These are phyloP conservation scores for Phaffia rhodozyma DNA, from an alignment of 1,284 basidiomycete species.

Conservation along the genomic window DNA sequence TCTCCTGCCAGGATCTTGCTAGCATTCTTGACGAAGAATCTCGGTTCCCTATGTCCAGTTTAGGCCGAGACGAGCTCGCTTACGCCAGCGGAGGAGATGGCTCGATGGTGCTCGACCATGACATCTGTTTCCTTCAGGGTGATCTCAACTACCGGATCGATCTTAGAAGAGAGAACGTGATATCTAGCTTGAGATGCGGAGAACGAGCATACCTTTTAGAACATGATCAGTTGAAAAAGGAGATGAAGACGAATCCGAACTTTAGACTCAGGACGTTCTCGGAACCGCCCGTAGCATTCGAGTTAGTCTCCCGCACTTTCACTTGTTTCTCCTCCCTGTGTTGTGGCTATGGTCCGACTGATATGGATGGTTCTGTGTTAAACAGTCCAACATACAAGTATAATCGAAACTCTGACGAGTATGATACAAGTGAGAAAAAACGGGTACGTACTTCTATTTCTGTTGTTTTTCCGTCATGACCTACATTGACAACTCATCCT, in stretches of 20 bases:
- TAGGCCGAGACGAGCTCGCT: constrained; percentile 43
- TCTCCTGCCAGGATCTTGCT: constrained; percentile 48
- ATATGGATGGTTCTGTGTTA: background rate
- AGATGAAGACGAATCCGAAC: constrained; percentile 70
- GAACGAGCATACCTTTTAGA: constrained; percentile 53
- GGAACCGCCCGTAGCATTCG: constrained; percentile 69
- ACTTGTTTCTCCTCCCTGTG: background rate
- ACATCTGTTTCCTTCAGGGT: constrained; percentile 72
- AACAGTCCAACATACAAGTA: constrained; percentile 84
- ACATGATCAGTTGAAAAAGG: constrained; percentile 82
- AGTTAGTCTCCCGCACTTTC: constrained; percentile 21
- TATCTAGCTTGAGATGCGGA: constrained; percentile 52
- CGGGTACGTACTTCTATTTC: constrained; percentile 71
- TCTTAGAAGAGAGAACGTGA: constrained; percentile 65
- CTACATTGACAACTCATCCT: background rate
- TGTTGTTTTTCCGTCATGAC: background rate
- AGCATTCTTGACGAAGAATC: constrained; percentile 71
- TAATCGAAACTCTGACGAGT: constrained; percentile 61
- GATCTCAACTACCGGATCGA: constrained; percentile 75
- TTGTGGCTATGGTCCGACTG: background rate
- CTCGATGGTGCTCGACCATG: constrained; percentile 87
- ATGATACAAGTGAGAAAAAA: constrained; percentile 77
- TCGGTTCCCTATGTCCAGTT: constrained; percentile 46
- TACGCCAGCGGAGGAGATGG: constrained; percentile 88
- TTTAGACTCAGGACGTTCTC: constrained; percentile 73